Percentiles rank a stretch among this genome's conserved stretches.
Conservation (phyloP, 2,329 filamentous ascomycete genomes). For the Phialocephala sp. region DNA sequence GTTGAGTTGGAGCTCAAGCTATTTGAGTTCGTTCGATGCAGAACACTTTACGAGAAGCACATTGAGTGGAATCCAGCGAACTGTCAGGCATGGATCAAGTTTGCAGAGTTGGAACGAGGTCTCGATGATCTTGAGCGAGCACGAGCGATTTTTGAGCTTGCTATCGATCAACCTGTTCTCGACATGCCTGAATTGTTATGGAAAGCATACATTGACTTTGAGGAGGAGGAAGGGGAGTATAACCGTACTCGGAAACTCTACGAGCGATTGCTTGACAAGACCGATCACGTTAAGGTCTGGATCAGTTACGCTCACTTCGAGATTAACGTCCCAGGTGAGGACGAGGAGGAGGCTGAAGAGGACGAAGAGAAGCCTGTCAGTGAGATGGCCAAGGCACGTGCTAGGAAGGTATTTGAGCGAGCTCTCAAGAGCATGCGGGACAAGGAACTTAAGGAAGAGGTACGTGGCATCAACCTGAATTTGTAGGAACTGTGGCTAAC, state of each 20-base stretch:
- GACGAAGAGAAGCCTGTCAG: slow-evolving; percentile 70
- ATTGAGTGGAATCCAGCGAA: slow-evolving; percentile 91
- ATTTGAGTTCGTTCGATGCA: slow-evolving; percentile 91
- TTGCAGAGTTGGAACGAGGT: slow-evolving; percentile 89
- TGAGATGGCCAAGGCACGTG: slow-evolving; percentile 82
- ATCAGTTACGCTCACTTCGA: slow-evolving; percentile 99
- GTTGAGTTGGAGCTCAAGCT: slow-evolving; percentile 91
- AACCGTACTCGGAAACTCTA: slow-evolving; percentile 82
- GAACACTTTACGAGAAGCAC: slow-evolving; percentile 92
- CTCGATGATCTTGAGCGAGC: slow-evolving; percentile 89
- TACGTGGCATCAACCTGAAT: slow-evolving; percentile 42
- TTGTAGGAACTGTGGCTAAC: slow-evolving; percentile 42
- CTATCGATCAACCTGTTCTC: slow-evolving; percentile 78
- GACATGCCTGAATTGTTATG: slow-evolving; percentile 98
- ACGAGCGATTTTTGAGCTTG: slow-evolving; percentile 90
- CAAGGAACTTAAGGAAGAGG: slow-evolving; percentile 87
- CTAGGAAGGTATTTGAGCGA: slow-evolving; percentile 82
- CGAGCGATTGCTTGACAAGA: slow-evolving; percentile 89
- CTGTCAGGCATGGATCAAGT: slow-evolving; percentile 94
- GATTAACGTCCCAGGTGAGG: slow-evolving; percentile 84
- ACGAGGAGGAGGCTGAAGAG: slow-evolving; percentile 62
- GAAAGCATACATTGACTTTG: slow-evolving; percentile 99
- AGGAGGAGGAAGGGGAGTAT: slow-evolving; percentile 94
- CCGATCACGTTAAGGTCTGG: slow-evolving; percentile 99
- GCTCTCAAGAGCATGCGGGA: slow-evolving; percentile 89